Evolutionary conservation across 192 early-diverging fungal species (phyloP).

Genomic region (Rhizophagus clarus): DNA sequence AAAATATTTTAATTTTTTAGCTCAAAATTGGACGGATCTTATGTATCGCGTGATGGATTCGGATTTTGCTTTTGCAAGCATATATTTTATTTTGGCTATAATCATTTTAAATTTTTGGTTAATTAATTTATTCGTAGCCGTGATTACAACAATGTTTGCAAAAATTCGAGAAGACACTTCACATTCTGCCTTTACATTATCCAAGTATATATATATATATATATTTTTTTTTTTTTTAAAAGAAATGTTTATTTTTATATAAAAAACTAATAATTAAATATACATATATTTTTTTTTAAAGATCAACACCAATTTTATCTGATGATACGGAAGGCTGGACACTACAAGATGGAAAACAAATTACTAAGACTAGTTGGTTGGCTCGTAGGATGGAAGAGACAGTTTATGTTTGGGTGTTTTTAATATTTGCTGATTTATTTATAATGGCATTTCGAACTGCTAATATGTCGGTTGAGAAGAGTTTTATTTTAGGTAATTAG

Average conservation of each 20-base stretch:
- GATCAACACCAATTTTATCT: constrained; percentile 21
- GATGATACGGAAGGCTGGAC: constrained; percentile 26
- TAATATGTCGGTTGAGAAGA: constrained; percentile 22
- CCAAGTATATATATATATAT: constrained; percentile 35
- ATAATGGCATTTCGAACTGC: constrained; percentile 50
- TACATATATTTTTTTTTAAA: neutral
- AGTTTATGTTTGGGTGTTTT: constrained; percentile 44
- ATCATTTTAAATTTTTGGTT: constrained; percentile 68
- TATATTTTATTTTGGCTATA: constrained; percentile 60
- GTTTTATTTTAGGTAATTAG: neutral
- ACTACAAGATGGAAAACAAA: constrained; percentile 14
- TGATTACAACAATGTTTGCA: constrained; percentile 67
- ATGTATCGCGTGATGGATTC: constrained; percentile 66
- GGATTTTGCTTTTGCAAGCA: constrained; percentile 48
- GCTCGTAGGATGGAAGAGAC: constrained; percentile 31
- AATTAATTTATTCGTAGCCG: constrained; percentile 66
- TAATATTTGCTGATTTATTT: constrained; percentile 52
- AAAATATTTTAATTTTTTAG: constrained; percentile 30
- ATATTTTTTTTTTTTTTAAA: neutral
- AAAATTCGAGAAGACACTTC: constrained; percentile 62
- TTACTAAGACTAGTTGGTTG: neutral
- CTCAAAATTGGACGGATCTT: constrained; percentile 62
- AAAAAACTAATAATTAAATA: neutral
- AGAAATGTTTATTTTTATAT: neutral
- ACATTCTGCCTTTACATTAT: constrained; percentile 59